These are phyloP conservation scores for Apiotrichum porosum DNA, from an alignment of 1,284 basidiomycete genomes.

Conservation along the genomic window DNA sequence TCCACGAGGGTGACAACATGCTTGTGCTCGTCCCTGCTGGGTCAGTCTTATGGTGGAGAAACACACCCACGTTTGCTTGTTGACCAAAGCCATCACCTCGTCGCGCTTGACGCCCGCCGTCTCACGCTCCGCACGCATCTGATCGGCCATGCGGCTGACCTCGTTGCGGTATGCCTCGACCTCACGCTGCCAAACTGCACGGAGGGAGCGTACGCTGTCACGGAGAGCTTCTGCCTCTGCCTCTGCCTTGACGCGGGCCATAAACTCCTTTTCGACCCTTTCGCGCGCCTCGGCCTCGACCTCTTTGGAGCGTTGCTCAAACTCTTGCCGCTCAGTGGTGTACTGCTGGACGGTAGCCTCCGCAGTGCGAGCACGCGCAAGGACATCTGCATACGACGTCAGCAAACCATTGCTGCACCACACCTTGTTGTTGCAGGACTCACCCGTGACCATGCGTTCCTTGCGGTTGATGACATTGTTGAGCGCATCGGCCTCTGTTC, in stretches of 20 bases:
- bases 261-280: slow-evolving; percentile 32
- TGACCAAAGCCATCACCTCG: slow-evolving; percentile 29
- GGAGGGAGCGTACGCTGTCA: slow-evolving; percentile 37
- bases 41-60: neutral
- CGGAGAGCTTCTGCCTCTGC: slow-evolving; percentile 34
- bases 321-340: slow-evolving; percentile 31
- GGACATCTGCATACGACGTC: slow-evolving; percentile 36
- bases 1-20: slow-evolving; percentile 23
- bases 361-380: slow-evolving; percentile 42
- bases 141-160: slow-evolving; percentile 24
- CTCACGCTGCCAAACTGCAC: slow-evolving; percentile 43
- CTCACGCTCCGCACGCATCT: slow-evolving; percentile 29
- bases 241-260: slow-evolving; percentile 33
- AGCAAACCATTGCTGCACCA: too few species aligned
- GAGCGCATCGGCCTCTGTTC: slow-evolving; percentile 41
- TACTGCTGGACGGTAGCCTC: slow-evolving; percentile 32
- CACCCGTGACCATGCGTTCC: slow-evolving; percentile 42
- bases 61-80: slow-evolving; percentile 33
- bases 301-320: slow-evolving; percentile 39
- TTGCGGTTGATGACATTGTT: slow-evolving; percentile 44
- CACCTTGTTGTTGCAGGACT: slow-evolving; percentile 5
- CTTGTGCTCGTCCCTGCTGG: slow-evolving; percentile 28
- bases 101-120: slow-evolving; percentile 32
- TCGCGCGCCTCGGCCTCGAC: slow-evolving; percentile 32
- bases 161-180: slow-evolving; percentile 34